Percentiles rank a stretch among this genome's conserved stretches.
These are phyloP conservation scores for Phalaenopsis equestris DNA, from an alignment of 106 monocot species.

Conservation along the genomic window DNA sequence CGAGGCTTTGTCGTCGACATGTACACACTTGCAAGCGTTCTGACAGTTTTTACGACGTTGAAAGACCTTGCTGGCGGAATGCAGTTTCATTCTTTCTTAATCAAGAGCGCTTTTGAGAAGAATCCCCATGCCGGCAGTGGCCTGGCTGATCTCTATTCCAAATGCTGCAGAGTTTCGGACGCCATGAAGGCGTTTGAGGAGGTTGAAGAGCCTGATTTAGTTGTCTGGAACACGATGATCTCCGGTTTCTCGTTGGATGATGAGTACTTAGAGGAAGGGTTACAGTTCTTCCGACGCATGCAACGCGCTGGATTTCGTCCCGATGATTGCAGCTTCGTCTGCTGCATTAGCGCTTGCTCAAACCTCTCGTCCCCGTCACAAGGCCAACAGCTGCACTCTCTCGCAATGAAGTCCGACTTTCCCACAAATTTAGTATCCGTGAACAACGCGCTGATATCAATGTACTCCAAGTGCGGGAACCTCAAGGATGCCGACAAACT, in stretches of 20 bases:
- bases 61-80: slow-evolving; percentile 30
- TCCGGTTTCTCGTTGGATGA: slow-evolving; percentile 46
- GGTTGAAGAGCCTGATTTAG: slow-evolving; percentile 34
- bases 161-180: slow-evolving; percentile 34
- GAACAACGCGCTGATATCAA: slow-evolving; percentile 42
- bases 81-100: slow-evolving; percentile 51
- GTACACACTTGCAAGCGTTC: slow-evolving; percentile 58
- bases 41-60: slow-evolving; percentile 43
- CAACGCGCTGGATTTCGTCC: slow-evolving; percentile 46
- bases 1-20: slow-evolving; percentile 31
- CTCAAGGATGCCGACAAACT: slow-evolving; percentile 35
- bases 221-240: slow-evolving; percentile 72
- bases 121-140: slow-evolving; percentile 55
- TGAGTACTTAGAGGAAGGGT: slow-evolving; percentile 38
- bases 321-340: slow-evolving; percentile 61
- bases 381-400: slow-evolving; percentile 54
- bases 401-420: slow-evolving; percentile 36
- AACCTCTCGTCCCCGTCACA: slow-evolving; percentile 47
- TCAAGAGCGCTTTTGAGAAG: slow-evolving; percentile 36
- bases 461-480: slow-evolving; percentile 58
- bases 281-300: slow-evolving; percentile 42
- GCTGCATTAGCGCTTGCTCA: slow-evolving; percentile 49
- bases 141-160: slow-evolving; percentile 60
- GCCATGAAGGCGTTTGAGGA: slow-evolving; percentile 55
- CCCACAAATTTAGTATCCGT: slow-evolving; percentile 34